These are phyloP conservation scores for Sporobolomyces roseus DNA, from an alignment of 768 basidiomycete genomes.

Conservation along the genomic window DNA sequence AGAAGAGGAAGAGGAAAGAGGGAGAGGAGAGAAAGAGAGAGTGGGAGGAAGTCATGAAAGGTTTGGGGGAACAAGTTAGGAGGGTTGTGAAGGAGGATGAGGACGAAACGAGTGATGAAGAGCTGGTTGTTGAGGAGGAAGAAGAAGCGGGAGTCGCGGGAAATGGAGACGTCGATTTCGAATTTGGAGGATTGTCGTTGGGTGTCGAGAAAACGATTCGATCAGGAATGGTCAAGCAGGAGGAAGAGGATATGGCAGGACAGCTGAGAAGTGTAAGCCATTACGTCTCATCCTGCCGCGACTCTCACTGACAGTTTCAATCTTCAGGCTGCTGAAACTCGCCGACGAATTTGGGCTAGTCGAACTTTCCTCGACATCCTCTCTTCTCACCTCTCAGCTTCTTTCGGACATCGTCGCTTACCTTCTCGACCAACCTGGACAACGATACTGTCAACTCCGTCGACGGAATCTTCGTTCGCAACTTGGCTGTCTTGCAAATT, in stretches of 20 bases:
- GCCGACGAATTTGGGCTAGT: constrained; percentile 67
- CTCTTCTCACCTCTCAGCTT: constrained; percentile 48
- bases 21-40: constrained; percentile 12
- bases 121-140: constrained; percentile 35
- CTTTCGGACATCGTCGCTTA: not conserved
- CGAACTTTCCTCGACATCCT: constrained; percentile 64
- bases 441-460: not conserved
- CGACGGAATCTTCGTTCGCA: not conserved
- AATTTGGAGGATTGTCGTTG: constrained; percentile 6
- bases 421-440: constrained; percentile 10
- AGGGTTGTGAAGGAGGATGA: constrained; percentile 21
- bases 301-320: constrained; percentile 16
- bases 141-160: constrained; percentile 1
- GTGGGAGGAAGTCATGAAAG: constrained; percentile 23
- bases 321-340: constrained; percentile 65
- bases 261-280: constrained; percentile 1
- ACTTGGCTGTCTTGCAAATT: constrained; percentile 36
- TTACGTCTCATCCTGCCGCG: constrained; percentile 41
- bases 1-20: constrained; percentile 3
- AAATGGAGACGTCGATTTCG: constrained; percentile 54
- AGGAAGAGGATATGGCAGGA: constrained; percentile 59
- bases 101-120: constrained; percentile 13
- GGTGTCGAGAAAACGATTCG: not conserved
- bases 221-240: constrained; percentile 50
- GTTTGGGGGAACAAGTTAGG: not conserved